Evolutionary conservation across 1,284 basidiomycete genomes (phyloP), one percentile per base, ranked within the genome.

Genomic region (Trametes polyzona): DNA sequence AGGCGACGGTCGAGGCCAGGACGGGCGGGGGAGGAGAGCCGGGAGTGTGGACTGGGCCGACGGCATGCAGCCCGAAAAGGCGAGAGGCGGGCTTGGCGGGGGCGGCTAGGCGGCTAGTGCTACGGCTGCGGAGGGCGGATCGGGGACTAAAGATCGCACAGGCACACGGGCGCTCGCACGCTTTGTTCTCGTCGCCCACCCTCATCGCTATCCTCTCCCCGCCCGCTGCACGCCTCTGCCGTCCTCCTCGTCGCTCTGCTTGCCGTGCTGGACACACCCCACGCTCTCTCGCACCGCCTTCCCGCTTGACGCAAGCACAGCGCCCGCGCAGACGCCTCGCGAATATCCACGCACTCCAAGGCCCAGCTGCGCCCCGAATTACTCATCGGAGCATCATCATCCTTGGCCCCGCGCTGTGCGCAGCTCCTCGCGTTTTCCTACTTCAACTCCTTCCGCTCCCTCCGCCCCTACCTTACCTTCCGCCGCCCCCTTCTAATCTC

Each of bases 351-450:
- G 7, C 42, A 35, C 51, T 48, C 42, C 37, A 39, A 47, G 30
- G 30, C 40, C 42, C 19, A 21, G 17, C 48, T 27, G 29, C 41
- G 46, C 47, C 36, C 21, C 29, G 50, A 27, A 56, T 62, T 58
- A 57, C 54, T 57, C 60, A 62, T 56, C 54, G 50, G 46, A 51
- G 52, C 57, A 44, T 39, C 49, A 57, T 55, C 55, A 55, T 57
- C 57, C 61, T 62, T 62, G 61, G 57, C 59, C 52, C 57, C 58
- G 61, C 61, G 57, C 61, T 59, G 61, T 62, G 61, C 61, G 61
- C 61, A 62, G 61, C 55, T 50, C 36, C 50, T 52, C 53, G 40
- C 53, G 24, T 35, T 52, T 41, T 50, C 29, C 47, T 57, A 49
- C 57, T 54, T 57, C 41, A 55, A 57, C 54, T 39, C 55, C 57